These are phyloP conservation scores for Pholiota adiposa DNA, from an alignment of 1,284 basidiomycete genomes.

Conservation along the genomic window DNA sequence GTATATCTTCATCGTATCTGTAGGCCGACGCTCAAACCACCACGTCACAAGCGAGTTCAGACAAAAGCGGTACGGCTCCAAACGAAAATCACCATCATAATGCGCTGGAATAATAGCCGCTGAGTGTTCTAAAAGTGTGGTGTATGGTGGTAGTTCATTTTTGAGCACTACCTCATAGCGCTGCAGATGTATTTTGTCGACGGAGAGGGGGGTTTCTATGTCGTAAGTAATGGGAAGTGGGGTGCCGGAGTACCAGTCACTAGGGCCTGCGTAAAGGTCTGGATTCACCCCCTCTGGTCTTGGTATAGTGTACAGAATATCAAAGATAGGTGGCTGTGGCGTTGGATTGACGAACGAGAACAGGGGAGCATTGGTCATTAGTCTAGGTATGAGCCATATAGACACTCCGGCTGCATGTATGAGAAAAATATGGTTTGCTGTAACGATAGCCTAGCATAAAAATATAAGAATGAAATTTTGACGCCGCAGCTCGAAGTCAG, in stretches of 20 bases:
- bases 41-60: background rate
- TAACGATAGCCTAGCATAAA: slow-evolving; percentile 13
- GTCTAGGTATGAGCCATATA: slow-evolving; percentile 14
- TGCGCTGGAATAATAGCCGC: background rate
- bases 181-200: background rate
- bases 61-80: slow-evolving; percentile 6
- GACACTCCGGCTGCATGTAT: slow-evolving; percentile 4
- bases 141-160: background rate
- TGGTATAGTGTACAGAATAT: background rate
- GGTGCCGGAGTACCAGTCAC: slow-evolving; percentile 17
- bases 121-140: slow-evolving; percentile 1
- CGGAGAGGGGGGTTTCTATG: background rate
- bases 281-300: background rate
- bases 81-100: background rate
- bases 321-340: background rate
- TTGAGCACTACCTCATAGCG: slow-evolving; percentile 9
- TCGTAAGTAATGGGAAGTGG: slow-evolving; percentile 12
- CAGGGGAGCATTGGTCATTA: background rate
- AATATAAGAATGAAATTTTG: background rate
- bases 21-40: slow-evolving; percentile 1
- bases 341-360: background rate
- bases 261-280: slow-evolving; percentile 5
- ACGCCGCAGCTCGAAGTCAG: background rate
- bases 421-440: slow-evolving; percentile 9
- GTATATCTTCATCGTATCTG: background rate